Conservation (phyloP, 257 asterid genomes). For the Henckelia pumila region DNA sequence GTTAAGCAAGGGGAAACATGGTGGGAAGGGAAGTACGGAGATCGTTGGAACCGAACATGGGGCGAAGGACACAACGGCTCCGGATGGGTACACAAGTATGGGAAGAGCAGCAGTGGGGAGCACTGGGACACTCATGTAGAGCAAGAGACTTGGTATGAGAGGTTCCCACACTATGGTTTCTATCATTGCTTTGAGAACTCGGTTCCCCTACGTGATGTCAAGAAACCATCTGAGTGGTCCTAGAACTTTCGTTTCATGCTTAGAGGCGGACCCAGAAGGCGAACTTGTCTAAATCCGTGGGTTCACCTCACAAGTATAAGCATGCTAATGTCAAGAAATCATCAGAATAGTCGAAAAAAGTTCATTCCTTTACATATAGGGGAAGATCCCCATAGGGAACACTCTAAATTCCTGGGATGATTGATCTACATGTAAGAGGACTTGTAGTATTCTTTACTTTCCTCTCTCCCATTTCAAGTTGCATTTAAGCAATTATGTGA, state of each 20-base stretch:
- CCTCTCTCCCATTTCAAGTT: no score
- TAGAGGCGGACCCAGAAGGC: no score
- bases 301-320: no score
- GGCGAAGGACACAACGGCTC: slow-evolving; percentile 94
- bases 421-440: no score
- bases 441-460: no score
- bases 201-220: slow-evolving; percentile 60
- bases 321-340: slow-evolving; percentile 50
- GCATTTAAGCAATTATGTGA: no score
- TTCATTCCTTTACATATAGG: background rate
- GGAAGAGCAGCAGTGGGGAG: slow-evolving; percentile 95
- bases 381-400: no score
- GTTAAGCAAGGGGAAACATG: slow-evolving; percentile 96
- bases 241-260: slow-evolving; percentile 4
- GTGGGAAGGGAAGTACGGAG: slow-evolving; percentile 90
- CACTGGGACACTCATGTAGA: slow-evolving; percentile 86
- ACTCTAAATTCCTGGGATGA: no score
- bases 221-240: slow-evolving; percentile 74
- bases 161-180: slow-evolving; percentile 84
- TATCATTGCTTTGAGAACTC: slow-evolving; percentile 92
- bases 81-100: slow-evolving; percentile 98
- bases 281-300: background rate
- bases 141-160: slow-evolving; percentile 92
- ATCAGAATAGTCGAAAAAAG: slow-evolving; percentile 49
- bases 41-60: slow-evolving; percentile 94